Base-by-base conservation (phyloP, 2,329 filamentous ascomycete species). In the Botrytis paeoniae region DNA sequence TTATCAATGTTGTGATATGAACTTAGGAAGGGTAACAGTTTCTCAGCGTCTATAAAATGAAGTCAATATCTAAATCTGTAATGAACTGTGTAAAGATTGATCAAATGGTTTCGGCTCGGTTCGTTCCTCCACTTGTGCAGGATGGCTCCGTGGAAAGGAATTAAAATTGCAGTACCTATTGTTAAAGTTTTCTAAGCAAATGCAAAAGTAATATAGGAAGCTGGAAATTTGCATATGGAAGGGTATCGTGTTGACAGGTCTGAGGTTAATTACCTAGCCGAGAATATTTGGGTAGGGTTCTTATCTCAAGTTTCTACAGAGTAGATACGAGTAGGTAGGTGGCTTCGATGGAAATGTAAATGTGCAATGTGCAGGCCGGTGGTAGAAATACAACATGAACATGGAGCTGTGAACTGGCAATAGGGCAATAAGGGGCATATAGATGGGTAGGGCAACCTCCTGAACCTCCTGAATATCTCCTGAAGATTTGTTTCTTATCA, bases 41-140 rank as follows among this genome's bases (percentile, higher is more conserved):
- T 29, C 43, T 20, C 68, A 70, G 39, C 68, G 68, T 39, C 41
- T 62, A 51, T 29, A 22, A 35, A 22, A 37, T 70, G 68, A 62
- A 51, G 41, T 61, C 68, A 41, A 62, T 39, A 9, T 37, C 20
- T 25, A 4, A 37, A 39, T 48, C 16, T 61, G 39, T 37, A 29
- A 22, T 51, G 48, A 16, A 7, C 25, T n/a, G 4, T 51, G 48
- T 29, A 14, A 32, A 9, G 45, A 51, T 10, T 48, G 51, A 29
- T 45, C 43, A 29, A 61, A 61, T 61, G 18, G 39, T 39, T 25
- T 39, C 35, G 59, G 7, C 10, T 45, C 41, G 57, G 18, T 51
- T 68, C n/a, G 51, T 7, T 51, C 22, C 54, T 62, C 54, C 57
- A 60, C 68, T 70, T 48, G 32, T 57, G 43, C 4, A 29, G 37